Percentiles rank a stretch among this genome's conserved stretches.
These are phyloP conservation scores for Tylopilus sp. DNA, from an alignment of 768 basidiomycete species.

Conservation along the genomic window DNA sequence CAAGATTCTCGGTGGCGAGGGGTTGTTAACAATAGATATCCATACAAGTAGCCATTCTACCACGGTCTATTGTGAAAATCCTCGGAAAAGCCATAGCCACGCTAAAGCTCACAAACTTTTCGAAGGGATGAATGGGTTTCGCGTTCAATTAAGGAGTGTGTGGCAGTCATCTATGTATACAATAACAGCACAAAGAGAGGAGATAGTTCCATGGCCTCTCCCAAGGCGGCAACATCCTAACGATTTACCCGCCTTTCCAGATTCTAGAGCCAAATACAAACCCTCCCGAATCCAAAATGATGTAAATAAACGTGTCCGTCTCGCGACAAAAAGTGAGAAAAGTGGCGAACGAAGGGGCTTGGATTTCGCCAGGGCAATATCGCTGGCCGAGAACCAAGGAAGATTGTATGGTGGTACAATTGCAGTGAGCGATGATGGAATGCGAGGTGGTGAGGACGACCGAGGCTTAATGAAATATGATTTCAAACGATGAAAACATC, in stretches of 20 bases:
- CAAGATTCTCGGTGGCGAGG: no score
- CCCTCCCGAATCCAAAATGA: neutral
- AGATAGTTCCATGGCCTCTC: neutral
- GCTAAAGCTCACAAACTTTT: neutral
- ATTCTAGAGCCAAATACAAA: conserved; percentile 4
- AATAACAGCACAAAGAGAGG: neutral
- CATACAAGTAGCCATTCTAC: neutral
- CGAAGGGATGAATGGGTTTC: conserved; percentile 3
- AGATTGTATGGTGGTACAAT: conserved; percentile 1
- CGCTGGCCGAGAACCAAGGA: conserved; percentile 3
- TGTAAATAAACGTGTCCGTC: conserved; percentile 12
- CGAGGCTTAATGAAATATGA: neutral
- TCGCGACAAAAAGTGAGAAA: conserved; percentile 6
- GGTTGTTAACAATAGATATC: no score
- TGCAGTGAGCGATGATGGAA: neutral
- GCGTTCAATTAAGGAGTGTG: conserved; percentile 14
- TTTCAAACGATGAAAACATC: neutral
- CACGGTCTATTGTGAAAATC: no score
- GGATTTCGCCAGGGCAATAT: conserved; percentile 3
- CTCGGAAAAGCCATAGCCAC: no score
- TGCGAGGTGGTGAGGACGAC: neutral
- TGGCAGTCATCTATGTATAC: neutral
- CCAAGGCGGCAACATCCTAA: conserved; percentile 6
- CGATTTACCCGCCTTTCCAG: conserved; percentile 1
- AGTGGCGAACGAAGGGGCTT: conserved; percentile 18